Evolutionary conservation across 2,329 filamentous ascomycete genomes (phyloP), one percentile per base, ranked within the genome.

Genomic region (Periconia digitata): DNA sequence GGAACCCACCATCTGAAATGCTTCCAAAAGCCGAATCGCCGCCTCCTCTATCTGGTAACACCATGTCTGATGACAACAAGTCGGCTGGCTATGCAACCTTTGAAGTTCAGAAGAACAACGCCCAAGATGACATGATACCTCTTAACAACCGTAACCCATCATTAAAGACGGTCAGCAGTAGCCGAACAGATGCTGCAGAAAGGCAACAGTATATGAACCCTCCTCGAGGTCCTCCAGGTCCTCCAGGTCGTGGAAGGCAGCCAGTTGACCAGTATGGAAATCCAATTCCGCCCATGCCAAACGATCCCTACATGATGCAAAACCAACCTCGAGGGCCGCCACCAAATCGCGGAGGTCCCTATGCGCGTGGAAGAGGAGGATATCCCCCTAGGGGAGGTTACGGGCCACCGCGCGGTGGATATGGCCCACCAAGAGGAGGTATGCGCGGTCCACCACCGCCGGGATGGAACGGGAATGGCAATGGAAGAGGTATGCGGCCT

Each of bases 41-140:
- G 21, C 79, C 80, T 24, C 76, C 79, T 3, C 66, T 82, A 47
- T 74, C 72, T 40, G 67, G 69, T 3, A 77, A 78, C 53, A 81
- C 85, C 80, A 80, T 38, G 77, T 77, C 83, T 27, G 74, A 78
- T 8, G 74, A 78, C 8, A 73, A 78, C 43, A 76, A 75, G 22
- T 67, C 72, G 2, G 74, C 78, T 12, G 75, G 77, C 12, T 84
- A 87, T 67, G 81, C 85, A 3, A 78, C 85, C 0, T 91, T 84
- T 56, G 87, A 90, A 56, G 62, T 72, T 48, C 74, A 77, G 50
- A 82, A 81, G 62, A 82, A 80, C 58, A 80, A 85, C 24, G 81
- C 83, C 34, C 59, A 66, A 39, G 88, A 91, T 56, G 88, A 91
- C 66, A 81, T 81, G 46, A 81, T 87, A 15, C 88, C 88, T 0